Evolutionary conservation across 2,329 filamentous ascomycete species (phyloP).

Genomic region (Xylariaceae sp.): DNA sequence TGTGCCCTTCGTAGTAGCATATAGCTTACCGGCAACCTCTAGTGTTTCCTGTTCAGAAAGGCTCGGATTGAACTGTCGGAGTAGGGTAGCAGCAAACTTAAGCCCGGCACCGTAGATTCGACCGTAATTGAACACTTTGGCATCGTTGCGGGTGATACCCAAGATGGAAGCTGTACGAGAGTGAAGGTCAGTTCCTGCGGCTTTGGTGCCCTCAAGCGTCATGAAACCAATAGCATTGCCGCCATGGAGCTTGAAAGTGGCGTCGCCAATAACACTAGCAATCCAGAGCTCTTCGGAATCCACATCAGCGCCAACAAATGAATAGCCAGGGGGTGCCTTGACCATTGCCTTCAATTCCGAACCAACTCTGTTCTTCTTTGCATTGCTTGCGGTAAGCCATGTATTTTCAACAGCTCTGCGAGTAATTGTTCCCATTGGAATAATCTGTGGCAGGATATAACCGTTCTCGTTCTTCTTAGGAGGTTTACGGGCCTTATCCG

Average conservation of each 20-base stretch:
- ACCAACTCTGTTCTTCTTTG: slow-evolving; percentile 91
- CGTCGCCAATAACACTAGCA: slow-evolving; percentile 88
- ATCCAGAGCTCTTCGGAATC: slow-evolving; percentile 99
- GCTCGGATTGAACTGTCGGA: slow-evolving; percentile 88
- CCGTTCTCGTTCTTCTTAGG: slow-evolving; percentile 43
- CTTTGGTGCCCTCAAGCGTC: slow-evolving; percentile 95
- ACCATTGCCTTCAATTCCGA: slow-evolving; percentile 98
- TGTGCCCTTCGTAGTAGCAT: slow-evolving; percentile 83
- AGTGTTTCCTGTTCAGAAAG: slow-evolving; percentile 76
- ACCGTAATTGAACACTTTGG: slow-evolving; percentile 98
- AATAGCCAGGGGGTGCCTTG: slow-evolving; percentile 82
- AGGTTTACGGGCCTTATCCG: slow-evolving; percentile 44
- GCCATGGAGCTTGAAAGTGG: slow-evolving; percentile 90
- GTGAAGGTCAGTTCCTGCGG: slow-evolving; percentile 88
- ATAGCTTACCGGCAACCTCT: slow-evolving; percentile 73
- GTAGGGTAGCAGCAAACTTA: slow-evolving; percentile 84
- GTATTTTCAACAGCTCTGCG: slow-evolving; percentile 94
- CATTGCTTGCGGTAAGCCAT: slow-evolving; percentile 96
- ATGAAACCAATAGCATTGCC: slow-evolving; percentile 98
- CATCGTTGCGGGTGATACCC: slow-evolving; percentile 90
- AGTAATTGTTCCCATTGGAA: slow-evolving; percentile 98
- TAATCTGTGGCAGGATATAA: slow-evolving; percentile 90
- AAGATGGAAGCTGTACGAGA: slow-evolving; percentile 89
- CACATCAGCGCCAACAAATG: slow-evolving; percentile 94
- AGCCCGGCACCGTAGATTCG: slow-evolving; percentile 97